Percentiles rank a stretch among this genome's conserved stretches.
These are phyloP conservation scores for Globisporangium alternatum DNA, from an alignment of 352 stramenopile genomes.

Conservation along the genomic window DNA sequence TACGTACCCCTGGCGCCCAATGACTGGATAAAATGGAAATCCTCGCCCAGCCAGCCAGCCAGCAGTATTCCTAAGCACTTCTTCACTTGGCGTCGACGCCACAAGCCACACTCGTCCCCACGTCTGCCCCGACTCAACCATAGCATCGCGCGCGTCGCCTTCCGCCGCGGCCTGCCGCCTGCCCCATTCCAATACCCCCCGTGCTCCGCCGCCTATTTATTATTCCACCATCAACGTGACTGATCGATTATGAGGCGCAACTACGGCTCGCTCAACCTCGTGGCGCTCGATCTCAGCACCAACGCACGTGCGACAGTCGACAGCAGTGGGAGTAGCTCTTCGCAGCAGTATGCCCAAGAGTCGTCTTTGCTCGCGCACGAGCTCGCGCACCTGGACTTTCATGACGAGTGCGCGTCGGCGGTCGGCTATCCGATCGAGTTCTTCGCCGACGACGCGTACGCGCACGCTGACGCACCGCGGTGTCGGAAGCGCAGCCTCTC, in stretches of 20 bases:
- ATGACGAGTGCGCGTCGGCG: slow-evolving; percentile 34
- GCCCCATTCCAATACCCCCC: neutral
- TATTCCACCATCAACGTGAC: neutral
- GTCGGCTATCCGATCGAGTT: slow-evolving; percentile 24
- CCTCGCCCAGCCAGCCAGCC: neutral
- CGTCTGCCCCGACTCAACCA: slow-evolving; percentile 3
- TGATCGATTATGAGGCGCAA: slow-evolving; percentile 43
- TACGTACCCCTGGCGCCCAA: neutral
- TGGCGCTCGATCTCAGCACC: slow-evolving; percentile 36
- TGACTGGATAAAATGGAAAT: slow-evolving; percentile 16
- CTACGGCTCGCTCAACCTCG: slow-evolving; percentile 51
- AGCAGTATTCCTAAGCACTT: neutral
- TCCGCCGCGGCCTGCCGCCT: slow-evolving; percentile 1
- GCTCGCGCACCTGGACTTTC: slow-evolving; percentile 23
- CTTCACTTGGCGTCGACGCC: slow-evolving; percentile 10
- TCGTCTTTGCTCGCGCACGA: slow-evolving; percentile 26
- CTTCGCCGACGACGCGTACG: slow-evolving; percentile 22
- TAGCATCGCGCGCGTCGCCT: slow-evolving; percentile 1
- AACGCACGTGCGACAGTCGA: slow-evolving; percentile 21
- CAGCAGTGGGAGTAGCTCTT: slow-evolving; percentile 8
- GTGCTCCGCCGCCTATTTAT: slow-evolving; percentile 5
- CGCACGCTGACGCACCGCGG: slow-evolving; percentile 23
- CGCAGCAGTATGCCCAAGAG: slow-evolving; percentile 16
- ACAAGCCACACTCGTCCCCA: neutral
- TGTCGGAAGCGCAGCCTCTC: slow-evolving; percentile 25